Evolutionary conservation across 1,284 basidiomycete genomes (phyloP).

Genomic region (Golubevia pallescens): DNA sequence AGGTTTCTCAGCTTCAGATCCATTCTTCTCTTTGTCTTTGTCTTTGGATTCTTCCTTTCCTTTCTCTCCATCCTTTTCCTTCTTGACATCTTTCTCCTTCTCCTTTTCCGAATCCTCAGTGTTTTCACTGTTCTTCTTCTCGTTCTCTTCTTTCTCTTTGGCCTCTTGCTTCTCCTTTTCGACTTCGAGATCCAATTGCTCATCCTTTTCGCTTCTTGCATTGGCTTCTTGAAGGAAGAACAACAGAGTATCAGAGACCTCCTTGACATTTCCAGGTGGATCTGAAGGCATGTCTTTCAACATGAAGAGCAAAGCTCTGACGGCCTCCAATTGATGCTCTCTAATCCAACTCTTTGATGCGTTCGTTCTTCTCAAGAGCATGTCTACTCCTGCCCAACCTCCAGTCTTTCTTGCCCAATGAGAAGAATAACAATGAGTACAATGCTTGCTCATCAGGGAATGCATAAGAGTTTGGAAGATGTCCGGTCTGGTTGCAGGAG

Average conservation of each 20-base stretch:
- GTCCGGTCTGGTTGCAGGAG: constrained; percentile 39
- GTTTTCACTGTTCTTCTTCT: constrained; percentile 14
- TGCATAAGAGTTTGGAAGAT: constrained; percentile 54
- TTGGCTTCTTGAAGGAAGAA: constrained; percentile 79
- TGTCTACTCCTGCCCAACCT: constrained; percentile 59
- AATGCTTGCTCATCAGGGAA: constrained; percentile 53
- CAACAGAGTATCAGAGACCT: constrained; percentile 82
- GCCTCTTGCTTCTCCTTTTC: constrained; percentile 65
- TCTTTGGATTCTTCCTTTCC: constrained; percentile 20
- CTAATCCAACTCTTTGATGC: constrained; percentile 78
- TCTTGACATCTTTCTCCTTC: constrained; percentile 18
- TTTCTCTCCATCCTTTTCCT: constrained; percentile 13
- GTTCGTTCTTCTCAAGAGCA: constrained; percentile 42
- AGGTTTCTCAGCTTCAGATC: constrained; percentile 30
- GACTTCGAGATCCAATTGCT: constrained; percentile 65
- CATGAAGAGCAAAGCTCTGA: constrained; percentile 88
- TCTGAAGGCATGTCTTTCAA: constrained; percentile 95
- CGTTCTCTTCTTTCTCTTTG: constrained; percentile 17
- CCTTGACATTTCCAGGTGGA: constrained; percentile 79
- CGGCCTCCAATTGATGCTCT: constrained; percentile 87
- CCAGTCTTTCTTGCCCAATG: constrained; percentile 63
- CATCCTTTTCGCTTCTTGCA: constrained; percentile 54
- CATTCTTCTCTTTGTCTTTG: constrained; percentile 12
- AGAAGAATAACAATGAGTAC: constrained; percentile 61
- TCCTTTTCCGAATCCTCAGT: background rate